A percentile compares a stretch with the other conserved stretches of the same genome.
Conservation (phyloP, 106 monocot species). For the Agapanthus africanus region DNA sequence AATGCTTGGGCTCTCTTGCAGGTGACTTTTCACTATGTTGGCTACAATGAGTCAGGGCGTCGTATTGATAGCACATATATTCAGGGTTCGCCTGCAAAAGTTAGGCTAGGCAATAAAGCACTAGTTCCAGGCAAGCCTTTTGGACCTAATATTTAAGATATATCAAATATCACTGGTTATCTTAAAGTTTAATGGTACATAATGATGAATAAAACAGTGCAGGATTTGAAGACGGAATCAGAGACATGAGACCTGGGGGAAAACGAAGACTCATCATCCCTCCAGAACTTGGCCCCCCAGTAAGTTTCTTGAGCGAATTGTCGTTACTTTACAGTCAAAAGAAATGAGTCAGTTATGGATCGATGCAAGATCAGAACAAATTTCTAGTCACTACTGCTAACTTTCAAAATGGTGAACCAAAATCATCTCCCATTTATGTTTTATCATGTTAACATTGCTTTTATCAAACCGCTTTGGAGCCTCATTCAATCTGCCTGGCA, state of each 20-base stretch:
- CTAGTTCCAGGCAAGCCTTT: conserved; percentile 76
- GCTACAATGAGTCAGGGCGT: conserved; percentile 98
- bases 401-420: no score
- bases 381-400: no score
- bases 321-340: no score
- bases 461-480: no score
- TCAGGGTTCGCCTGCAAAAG: conserved; percentile 91
- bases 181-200: neutral
- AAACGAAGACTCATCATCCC: conserved; percentile 95
- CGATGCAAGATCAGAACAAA: no score
- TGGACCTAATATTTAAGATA: neutral
- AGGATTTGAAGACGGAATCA: conserved; percentile 97
- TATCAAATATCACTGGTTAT: neutral
- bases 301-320: no score
- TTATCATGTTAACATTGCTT: neutral
- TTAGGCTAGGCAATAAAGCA: conserved; percentile 78
- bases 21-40: conserved; percentile 91
- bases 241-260: conserved; percentile 91
- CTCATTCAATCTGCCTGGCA: no score
- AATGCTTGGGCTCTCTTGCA: conserved; percentile 16
- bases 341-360: no score
- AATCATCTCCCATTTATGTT: no score
- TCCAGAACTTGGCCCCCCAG: conserved; percentile 97
- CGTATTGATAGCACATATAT: conserved; percentile 95
- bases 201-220: conserved; percentile 14